Evolutionary conservation across 768 basidiomycete genomes (phyloP).

Genomic region (Tricholoma sp.): DNA sequence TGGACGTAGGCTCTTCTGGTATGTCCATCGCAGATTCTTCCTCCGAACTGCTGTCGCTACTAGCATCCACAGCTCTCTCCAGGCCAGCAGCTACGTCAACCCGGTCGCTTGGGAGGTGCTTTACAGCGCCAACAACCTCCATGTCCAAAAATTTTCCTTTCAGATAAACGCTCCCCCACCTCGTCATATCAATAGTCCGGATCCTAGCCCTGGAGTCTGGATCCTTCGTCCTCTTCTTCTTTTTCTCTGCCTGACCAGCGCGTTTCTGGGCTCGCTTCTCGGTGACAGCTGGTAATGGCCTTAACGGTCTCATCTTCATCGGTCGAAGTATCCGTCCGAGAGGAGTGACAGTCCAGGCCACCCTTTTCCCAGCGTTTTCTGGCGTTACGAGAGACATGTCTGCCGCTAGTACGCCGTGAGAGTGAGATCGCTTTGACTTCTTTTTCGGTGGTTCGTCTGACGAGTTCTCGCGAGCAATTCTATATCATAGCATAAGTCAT

Average conservation of each 20-base stretch:
- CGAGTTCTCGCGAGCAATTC: constrained; percentile 31
- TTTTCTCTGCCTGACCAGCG: constrained; percentile 25
- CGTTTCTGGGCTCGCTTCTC: constrained; percentile 18
- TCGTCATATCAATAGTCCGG: constrained; percentile 66
- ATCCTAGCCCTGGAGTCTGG: constrained; percentile 55
- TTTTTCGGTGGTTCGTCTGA: constrained; percentile 37
- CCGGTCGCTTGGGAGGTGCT: constrained; percentile 1
- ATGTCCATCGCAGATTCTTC: constrained; percentile 12
- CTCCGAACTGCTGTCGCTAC: constrained; percentile 12
- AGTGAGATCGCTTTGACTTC: constrained; percentile 28
- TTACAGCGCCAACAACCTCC: constrained; percentile 22
- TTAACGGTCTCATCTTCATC: constrained; percentile 64
- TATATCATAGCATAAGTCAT: constrained; percentile 7
- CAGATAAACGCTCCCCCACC: constrained; percentile 65
- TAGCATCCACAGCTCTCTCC: constrained; percentile 10
- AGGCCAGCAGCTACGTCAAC: constrained; percentile 10
- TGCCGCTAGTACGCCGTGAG: constrained; percentile 37
- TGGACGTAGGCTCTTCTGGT: constrained; percentile 1
- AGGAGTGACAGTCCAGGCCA: constrained; percentile 67
- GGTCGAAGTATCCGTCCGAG: constrained; percentile 63
- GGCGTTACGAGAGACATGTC: constrained; percentile 66
- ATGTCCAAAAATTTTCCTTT: constrained; percentile 64
- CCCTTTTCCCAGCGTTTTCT: constrained; percentile 44
- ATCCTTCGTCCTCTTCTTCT: constrained; percentile 42
- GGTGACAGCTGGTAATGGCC: constrained; percentile 43